Evolutionary conservation across 139 green algal species (phyloP).

Genomic region (Chlamydomonas applanata): DNA sequence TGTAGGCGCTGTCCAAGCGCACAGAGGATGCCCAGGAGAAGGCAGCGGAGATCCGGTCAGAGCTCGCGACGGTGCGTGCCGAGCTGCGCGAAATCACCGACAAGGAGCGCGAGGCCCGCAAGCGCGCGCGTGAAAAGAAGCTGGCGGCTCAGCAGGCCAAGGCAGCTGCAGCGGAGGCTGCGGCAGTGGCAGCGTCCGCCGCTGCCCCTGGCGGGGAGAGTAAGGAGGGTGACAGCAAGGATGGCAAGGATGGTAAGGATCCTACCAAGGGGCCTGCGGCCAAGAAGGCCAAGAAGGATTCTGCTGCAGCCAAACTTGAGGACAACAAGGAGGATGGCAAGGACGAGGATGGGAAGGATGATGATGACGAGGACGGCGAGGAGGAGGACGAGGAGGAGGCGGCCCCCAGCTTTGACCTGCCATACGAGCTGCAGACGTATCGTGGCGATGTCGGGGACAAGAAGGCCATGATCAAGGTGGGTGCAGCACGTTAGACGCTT

Average conservation of each 20-base stretch:
- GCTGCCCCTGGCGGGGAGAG: background rate
- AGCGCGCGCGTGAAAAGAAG: slow-evolving; percentile 7
- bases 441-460: slow-evolving; percentile 27
- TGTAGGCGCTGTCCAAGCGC: background rate
- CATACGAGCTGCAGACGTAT: slow-evolving; percentile 32
- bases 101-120: background rate
- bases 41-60: background rate
- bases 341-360: slow-evolving; percentile 1
- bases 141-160: background rate
- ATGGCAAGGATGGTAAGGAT: background rate
- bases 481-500: background rate
- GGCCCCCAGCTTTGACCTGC: slow-evolving; percentile 39
- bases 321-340: background rate
- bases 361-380: background rate
- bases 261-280: background rate
- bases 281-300: background rate
- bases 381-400: slow-evolving; percentile 12
- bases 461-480: slow-evolving; percentile 29
- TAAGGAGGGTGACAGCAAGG: slow-evolving; percentile 9
- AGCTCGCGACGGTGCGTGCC: slow-evolving; percentile 4
- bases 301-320: background rate
- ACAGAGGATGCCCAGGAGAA: background rate
- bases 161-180: background rate
- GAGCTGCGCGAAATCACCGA: slow-evolving; percentile 1
- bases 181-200: background rate